These are phyloP conservation scores for Leptographium flavum DNA, from an alignment of 2,329 filamentous ascomycete species.

Conservation along the genomic window DNA sequence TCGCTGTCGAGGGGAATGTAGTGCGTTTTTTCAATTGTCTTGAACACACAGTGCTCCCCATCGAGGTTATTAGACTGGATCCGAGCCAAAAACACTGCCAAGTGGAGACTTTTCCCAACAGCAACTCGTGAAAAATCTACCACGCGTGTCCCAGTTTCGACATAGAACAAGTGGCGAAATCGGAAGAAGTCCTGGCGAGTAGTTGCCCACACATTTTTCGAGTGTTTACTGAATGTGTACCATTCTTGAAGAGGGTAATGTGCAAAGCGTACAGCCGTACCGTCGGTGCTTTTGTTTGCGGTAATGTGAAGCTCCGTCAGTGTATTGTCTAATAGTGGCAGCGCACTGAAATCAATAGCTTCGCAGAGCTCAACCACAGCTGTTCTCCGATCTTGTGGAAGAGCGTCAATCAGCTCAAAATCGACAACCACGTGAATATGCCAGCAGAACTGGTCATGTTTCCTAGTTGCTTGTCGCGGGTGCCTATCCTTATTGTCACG, in stretches of 20 bases:
- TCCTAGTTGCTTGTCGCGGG: too few relatives aligned
- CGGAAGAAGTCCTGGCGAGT: background rate
- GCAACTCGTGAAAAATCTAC: background rate
- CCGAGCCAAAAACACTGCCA: background rate
- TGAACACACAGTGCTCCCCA: conserved; percentile 9
- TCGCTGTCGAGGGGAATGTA: conserved; percentile 13
- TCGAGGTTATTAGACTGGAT: background rate
- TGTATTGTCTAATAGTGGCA: background rate
- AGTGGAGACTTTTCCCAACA: too few relatives aligned
- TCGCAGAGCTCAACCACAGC: too few relatives aligned
- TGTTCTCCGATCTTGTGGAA: background rate
- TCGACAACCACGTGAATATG: background rate
- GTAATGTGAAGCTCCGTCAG: background rate
- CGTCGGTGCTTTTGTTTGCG: too few relatives aligned
- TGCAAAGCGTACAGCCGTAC: background rate
- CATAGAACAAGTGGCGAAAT: background rate
- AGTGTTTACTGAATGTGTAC: too few relatives aligned
- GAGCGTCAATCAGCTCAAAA: background rate
- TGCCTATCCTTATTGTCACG: too few relatives aligned
- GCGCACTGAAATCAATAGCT: too few relatives aligned
- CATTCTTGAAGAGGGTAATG: background rate
- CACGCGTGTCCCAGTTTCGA: background rate
- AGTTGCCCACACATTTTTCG: background rate
- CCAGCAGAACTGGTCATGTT: too few relatives aligned
- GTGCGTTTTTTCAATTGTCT: conserved; percentile 12